phyloP scores from a whole-genome alignment of 345 rosid genomes.

The Excoecaria agallocha region DNA sequence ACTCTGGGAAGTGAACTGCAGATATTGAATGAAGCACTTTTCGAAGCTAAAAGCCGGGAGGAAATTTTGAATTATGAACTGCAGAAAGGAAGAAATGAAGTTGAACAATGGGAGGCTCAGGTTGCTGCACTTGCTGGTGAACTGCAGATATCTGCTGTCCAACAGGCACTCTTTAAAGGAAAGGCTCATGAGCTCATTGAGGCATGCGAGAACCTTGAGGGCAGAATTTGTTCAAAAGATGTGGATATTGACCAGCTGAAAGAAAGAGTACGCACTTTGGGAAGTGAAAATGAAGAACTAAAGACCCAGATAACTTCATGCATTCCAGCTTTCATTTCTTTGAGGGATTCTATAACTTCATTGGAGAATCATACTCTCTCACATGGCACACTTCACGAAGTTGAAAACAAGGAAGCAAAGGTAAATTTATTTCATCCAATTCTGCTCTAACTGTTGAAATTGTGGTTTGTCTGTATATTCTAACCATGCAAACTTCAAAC shows the following conservation, averaged over 20 bases:
- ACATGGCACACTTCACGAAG: constrained; percentile 28
- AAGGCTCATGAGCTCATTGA: too few relatives aligned
- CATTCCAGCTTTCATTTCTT: constrained; percentile 51
- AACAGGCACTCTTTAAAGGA: too few relatives aligned
- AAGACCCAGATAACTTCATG: constrained; percentile 49
- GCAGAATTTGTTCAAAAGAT: too few relatives aligned
- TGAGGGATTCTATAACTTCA: constrained; percentile 55
- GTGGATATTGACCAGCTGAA: neutral
- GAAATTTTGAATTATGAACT: too few relatives aligned
- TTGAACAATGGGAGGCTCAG: too few relatives aligned
- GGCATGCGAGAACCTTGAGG: too few relatives aligned
- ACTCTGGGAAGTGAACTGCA: neutral
- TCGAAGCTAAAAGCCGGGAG: too few relatives aligned
- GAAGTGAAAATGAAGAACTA: constrained; percentile 53
- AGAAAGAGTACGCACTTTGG: constrained; percentile 57
- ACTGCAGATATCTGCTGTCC: too few relatives aligned
- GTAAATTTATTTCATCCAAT: constrained; percentile 33
- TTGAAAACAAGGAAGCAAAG: constrained; percentile 39
- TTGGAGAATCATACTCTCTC: constrained; percentile 53
- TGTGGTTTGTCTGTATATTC: neutral
- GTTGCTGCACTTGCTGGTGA: too few relatives aligned
- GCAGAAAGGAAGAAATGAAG: too few relatives aligned
- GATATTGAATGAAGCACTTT: too few relatives aligned
- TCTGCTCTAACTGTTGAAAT: constrained; percentile 11
- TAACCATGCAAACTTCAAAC: constrained; percentile 2